These are phyloP conservation scores for Trichosporon sp. DNA, from an alignment of 1,284 basidiomycete genomes.

Conservation along the genomic window DNA sequence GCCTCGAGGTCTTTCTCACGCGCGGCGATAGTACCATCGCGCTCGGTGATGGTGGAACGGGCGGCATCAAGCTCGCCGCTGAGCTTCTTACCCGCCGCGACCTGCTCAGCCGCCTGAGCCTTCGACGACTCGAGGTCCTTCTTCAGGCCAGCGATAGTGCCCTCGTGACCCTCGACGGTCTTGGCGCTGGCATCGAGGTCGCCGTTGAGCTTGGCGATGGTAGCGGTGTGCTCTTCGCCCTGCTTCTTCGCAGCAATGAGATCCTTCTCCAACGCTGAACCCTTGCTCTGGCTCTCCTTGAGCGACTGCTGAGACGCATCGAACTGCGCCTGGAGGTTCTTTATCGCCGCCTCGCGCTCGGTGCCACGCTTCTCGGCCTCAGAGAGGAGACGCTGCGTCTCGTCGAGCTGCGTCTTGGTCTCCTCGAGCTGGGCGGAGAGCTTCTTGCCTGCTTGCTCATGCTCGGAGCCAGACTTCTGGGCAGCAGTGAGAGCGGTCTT, in stretches of 20 bases:
- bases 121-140: constrained; percentile 15
- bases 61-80: constrained; percentile 14
- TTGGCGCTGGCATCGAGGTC: constrained; percentile 25
- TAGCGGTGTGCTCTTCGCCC: constrained; percentile 9
- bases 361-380: not conserved
- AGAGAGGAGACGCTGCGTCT: not conserved
- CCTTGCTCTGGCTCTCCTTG: not conserved
- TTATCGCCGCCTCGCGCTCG: constrained; percentile 9
- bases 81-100: not conserved
- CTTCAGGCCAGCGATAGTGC: constrained; percentile 20
- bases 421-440: constrained; percentile 20
- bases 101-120: not conserved
- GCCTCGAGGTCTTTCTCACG: constrained; percentile 1
- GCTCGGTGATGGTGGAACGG: not conserved
- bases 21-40: not conserved
- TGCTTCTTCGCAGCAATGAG: not conserved
- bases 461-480: constrained; percentile 9
- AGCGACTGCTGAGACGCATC: not conserved
- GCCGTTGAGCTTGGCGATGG: not conserved
- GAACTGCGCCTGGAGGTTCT: not conserved
- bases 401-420: constrained; percentile 14
- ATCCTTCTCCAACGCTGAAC: not conserved
- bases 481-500: constrained; percentile 45
- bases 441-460: constrained; percentile 9
- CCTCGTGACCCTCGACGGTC: constrained; percentile 23